Conservation (phyloP, 768 basidiomycete genomes). For the Boletus sensibilis region DNA sequence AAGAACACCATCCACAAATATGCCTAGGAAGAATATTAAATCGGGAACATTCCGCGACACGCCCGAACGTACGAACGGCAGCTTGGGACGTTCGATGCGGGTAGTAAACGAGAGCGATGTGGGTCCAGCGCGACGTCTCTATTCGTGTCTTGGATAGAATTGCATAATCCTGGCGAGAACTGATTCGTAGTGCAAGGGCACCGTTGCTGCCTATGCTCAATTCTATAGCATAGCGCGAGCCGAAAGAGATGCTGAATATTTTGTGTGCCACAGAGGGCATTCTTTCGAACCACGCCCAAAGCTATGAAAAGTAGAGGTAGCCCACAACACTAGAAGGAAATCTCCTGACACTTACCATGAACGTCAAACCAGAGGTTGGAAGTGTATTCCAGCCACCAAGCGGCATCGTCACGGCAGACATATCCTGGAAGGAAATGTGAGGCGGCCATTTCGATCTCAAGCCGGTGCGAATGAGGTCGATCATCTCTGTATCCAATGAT, state of each 20-base stretch:
- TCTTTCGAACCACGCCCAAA: slow-evolving; percentile 50
- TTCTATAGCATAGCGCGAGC: slow-evolving; percentile 37
- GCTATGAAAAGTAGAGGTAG: slow-evolving; percentile 25
- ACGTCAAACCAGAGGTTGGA: slow-evolving; percentile 65
- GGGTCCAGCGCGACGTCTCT: slow-evolving; percentile 65
- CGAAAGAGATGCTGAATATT: slow-evolving; percentile 38
- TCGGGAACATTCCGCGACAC: neutral
- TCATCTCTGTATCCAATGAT: slow-evolving; percentile 57
- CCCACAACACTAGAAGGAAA: neutral
- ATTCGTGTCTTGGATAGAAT: slow-evolving; percentile 49
- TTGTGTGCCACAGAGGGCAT: slow-evolving; percentile 36
- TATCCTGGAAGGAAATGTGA: slow-evolving; percentile 68
- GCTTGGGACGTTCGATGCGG: slow-evolving; percentile 55
- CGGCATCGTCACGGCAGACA: slow-evolving; percentile 48
- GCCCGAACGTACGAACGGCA: slow-evolving; percentile 52
- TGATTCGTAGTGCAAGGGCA: slow-evolving; percentile 47
- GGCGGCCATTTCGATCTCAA: slow-evolving; percentile 78
- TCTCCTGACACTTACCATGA: slow-evolving; percentile 49
- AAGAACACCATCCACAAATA: slow-evolving; percentile 74
- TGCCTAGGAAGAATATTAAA: slow-evolving; percentile 40
- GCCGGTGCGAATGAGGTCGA: slow-evolving; percentile 67
- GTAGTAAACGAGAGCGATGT: slow-evolving; percentile 65
- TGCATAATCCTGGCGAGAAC: slow-evolving; percentile 38
- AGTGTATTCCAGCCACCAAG: slow-evolving; percentile 52
- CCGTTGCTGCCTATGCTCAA: slow-evolving; percentile 57